Conservation (phyloP, 345 rosid species). For the Salix udensis region DNA sequence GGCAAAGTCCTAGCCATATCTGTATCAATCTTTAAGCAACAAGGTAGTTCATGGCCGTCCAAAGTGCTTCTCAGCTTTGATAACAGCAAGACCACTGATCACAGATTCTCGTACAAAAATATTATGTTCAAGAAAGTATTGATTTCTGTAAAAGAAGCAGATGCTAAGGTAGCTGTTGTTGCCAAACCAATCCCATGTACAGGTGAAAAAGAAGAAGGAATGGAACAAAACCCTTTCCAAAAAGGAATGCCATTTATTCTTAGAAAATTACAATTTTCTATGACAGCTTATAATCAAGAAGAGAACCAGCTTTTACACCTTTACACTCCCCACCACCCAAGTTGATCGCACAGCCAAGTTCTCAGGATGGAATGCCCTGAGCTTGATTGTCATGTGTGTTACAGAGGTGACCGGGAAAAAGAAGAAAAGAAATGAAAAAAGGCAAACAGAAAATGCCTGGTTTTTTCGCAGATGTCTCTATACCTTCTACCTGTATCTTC, state of each 20-base stretch:
- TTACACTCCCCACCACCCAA: slow-evolving; percentile 40
- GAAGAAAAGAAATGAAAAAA: neutral
- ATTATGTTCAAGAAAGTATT: neutral
- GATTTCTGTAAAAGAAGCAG: slow-evolving; percentile 18
- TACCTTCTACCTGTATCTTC: slow-evolving; percentile 12
- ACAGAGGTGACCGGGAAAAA: slow-evolving; percentile 35
- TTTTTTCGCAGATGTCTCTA: slow-evolving; percentile 20
- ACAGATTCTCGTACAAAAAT: neutral
- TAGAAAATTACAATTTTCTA: slow-evolving; percentile 33
- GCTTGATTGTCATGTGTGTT: slow-evolving; percentile 29
- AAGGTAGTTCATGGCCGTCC: neutral
- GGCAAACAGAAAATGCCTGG: slow-evolving; percentile 31
- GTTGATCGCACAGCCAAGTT: slow-evolving; percentile 19
- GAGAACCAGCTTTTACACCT: slow-evolving; percentile 43
- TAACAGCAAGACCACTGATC: neutral
- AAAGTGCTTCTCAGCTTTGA: slow-evolving; percentile 17
- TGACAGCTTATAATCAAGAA: slow-evolving; percentile 30
- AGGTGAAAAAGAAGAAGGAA: neutral
- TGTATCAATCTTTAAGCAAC: neutral
- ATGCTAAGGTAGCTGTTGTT: slow-evolving; percentile 12
- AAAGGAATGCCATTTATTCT: slow-evolving; percentile 33
- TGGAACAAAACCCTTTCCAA: slow-evolving; percentile 15
- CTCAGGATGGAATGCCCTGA: slow-evolving; percentile 17
- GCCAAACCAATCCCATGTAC: neutral
- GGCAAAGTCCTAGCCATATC: neutral